These are phyloP conservation scores for Colletotrichum chrysophilum DNA, from an alignment of 2,329 filamentous ascomycete species.

Conservation along the genomic window DNA sequence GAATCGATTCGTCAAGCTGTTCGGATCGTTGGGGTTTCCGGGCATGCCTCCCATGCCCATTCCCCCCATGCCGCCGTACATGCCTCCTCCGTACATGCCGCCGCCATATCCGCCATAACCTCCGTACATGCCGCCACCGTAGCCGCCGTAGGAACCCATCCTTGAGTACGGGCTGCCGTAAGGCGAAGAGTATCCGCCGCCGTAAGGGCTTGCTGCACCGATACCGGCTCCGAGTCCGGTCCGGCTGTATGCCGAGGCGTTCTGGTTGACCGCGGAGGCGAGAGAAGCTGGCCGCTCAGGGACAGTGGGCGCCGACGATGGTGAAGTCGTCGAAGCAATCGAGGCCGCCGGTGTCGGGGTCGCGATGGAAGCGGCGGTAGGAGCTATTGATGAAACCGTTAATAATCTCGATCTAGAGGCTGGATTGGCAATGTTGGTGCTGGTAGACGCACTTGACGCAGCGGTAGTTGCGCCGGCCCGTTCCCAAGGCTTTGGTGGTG, in stretches of 20 bases:
- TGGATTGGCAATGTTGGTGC: not conserved
- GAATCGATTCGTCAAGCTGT: conserved; percentile 94
- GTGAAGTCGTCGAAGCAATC: conserved; percentile 31
- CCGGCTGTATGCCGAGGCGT: conserved; percentile 80
- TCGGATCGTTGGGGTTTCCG: conserved; percentile 81
- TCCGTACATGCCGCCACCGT: conserved; percentile 47
- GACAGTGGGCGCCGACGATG: conserved; percentile 65
- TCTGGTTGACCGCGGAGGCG: conserved; percentile 82
- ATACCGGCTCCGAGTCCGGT: conserved; percentile 34
- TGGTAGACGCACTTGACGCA: conserved; percentile 49
- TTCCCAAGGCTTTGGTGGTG: conserved; percentile 98
- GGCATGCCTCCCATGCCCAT: conserved; percentile 44
- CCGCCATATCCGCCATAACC: conserved; percentile 45
- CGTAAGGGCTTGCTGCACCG: conserved; percentile 31
- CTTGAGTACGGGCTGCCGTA: conserved; percentile 39
- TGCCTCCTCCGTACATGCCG: conserved; percentile 30
- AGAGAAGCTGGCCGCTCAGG: conserved; percentile 84
- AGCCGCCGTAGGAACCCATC: conserved; percentile 55
- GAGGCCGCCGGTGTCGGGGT: conserved; percentile 44
- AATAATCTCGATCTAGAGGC: conserved; percentile 10
- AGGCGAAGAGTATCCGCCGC: conserved; percentile 43
- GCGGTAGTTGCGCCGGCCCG: conserved; percentile 67
- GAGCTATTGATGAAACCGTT: conserved; percentile 28
- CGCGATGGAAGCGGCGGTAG: conserved; percentile 46
- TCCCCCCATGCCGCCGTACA: conserved; percentile 41